These are phyloP conservation scores for Nigrospora sphaerica DNA, from an alignment of 2,329 filamentous ascomycete genomes.

Conservation along the genomic window DNA sequence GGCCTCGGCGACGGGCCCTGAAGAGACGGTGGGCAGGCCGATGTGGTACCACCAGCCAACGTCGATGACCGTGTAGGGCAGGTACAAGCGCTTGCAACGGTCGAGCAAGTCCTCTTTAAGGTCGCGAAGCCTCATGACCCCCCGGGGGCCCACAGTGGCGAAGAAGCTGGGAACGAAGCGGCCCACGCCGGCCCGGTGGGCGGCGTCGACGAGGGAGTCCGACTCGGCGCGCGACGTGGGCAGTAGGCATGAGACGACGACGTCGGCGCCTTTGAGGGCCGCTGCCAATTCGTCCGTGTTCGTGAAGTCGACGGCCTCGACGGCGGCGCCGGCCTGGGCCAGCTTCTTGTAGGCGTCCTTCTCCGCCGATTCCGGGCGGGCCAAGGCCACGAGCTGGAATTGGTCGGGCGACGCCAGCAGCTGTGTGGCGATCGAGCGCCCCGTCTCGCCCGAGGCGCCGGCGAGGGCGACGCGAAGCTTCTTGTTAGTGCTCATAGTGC, in stretches of 20 bases:
- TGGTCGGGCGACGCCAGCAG: no score
- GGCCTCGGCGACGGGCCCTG: conserved; percentile 7
- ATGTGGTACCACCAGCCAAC: conserved; percentile 13
- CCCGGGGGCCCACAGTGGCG: conserved; percentile 34
- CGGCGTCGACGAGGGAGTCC: conserved; percentile 37
- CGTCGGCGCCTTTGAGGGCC: conserved; percentile 30
- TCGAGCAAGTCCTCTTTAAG: conserved; percentile 13
- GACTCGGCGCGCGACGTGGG: conserved; percentile 29
- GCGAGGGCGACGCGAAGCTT: no score
- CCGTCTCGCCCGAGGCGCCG: no score
- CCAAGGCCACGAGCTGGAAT: no score
- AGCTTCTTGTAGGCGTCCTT: no score
- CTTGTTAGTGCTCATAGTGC: no score
- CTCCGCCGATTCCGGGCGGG: no score
- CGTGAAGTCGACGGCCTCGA: no score
- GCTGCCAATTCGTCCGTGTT: no score
- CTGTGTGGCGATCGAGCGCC: no score
- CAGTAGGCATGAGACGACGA: conserved; percentile 35
- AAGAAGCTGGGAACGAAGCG: conserved; percentile 46
- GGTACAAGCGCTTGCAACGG: conserved; percentile 8
- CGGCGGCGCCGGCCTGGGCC: no score
- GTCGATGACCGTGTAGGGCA: conserved; percentile 14
- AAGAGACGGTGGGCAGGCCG: conserved; percentile 5
- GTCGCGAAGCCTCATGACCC: conserved; percentile 17
- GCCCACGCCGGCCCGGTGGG: conserved; percentile 39